phyloP scores from a whole-genome alignment of 78 protist species.

The Creolimax fragrantissima region DNA sequence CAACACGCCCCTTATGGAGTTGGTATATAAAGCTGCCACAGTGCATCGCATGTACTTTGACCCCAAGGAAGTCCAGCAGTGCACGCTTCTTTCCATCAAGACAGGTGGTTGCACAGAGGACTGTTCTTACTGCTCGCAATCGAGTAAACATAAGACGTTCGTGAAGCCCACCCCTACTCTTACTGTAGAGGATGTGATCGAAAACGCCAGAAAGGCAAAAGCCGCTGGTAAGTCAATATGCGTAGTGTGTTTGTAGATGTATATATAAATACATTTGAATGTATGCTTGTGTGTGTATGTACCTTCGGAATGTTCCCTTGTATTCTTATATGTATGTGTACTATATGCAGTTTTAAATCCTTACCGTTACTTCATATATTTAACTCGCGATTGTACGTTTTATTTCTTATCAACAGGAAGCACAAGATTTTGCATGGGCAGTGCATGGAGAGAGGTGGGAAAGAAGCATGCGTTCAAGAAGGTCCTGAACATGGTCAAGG shows the following conservation, averaged over 20 bases:
- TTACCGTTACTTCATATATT: too few species aligned
- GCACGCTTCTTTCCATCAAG: constrained; percentile 65
- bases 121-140: constrained; percentile 61
- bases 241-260: background rate
- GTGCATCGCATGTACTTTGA: constrained; percentile 47
- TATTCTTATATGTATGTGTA: too few species aligned
- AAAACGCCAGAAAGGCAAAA: constrained; percentile 42
- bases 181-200: constrained; percentile 23
- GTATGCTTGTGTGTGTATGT: background rate
- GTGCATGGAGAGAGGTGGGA: constrained; percentile 61
- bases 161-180: constrained; percentile 44
- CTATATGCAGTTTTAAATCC: too few species aligned
- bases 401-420: constrained; percentile 44
- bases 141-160: constrained; percentile 32
- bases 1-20: constrained; percentile 50
- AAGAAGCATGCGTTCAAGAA: constrained; percentile 20
- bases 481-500: constrained; percentile 44
- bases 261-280: background rate
- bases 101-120: constrained; percentile 71
- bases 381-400: too few species aligned
- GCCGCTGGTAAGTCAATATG: too few species aligned
- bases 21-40: constrained; percentile 32
- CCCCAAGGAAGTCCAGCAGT: constrained; percentile 59
- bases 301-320: background rate
- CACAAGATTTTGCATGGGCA: constrained; percentile 71